These are phyloP conservation scores for Phytophthora sp. DNA, from an alignment of 352 stramenopile species.

Conservation along the genomic window DNA sequence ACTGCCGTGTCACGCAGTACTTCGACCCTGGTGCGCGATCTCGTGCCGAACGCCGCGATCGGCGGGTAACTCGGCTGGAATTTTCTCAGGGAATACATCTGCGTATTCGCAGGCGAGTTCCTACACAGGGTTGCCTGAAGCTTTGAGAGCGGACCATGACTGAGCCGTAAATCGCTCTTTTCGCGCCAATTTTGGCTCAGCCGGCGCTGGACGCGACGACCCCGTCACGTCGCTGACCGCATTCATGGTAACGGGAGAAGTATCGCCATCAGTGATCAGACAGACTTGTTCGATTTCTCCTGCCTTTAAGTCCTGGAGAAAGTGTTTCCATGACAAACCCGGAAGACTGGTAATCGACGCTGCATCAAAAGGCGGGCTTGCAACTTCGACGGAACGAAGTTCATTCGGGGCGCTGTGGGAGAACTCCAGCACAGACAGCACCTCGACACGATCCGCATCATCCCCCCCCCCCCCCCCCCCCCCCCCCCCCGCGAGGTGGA, in stretches of 20 bases:
- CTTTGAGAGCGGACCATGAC: background rate
- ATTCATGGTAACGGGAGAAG: background rate
- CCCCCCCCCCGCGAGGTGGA: no score
- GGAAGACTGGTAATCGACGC: background rate
- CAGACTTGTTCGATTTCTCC: background rate
- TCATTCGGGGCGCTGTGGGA: no score
- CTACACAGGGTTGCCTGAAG: background rate
- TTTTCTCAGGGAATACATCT: no score
- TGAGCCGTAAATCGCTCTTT: background rate
- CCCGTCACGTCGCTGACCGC: background rate
- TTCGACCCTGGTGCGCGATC: no score
- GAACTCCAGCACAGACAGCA: no score
- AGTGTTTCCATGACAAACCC: background rate
- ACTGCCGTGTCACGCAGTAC: no score
- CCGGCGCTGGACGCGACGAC: background rate
- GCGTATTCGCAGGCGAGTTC: no score
- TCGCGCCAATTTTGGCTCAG: background rate
- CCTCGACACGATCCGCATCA: no score
- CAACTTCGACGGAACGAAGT: no score
- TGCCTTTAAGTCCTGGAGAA: background rate
- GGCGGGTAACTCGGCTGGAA: no score
- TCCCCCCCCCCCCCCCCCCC: no score
- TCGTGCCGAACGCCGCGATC: no score
- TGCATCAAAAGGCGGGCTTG: background rate
- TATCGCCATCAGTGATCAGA: background rate